Evolutionary conservation across 2,329 filamentous ascomycete genomes (phyloP), one percentile per base, ranked within the genome.

Genomic region (Ophiostoma fasciatum): DNA sequence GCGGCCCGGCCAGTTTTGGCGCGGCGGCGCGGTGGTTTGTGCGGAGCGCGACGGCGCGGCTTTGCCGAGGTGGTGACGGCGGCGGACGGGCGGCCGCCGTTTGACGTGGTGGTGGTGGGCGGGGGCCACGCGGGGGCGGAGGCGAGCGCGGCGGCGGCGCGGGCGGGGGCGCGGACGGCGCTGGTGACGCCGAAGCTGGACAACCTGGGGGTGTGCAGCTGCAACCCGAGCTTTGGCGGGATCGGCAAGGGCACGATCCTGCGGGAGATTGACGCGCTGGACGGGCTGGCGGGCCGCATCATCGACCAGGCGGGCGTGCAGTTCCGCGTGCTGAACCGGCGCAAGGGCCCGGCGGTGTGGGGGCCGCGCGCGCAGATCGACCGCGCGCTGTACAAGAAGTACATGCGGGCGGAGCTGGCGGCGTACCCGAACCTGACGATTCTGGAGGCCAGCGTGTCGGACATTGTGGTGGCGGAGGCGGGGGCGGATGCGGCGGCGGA

Each of bases 171-270:
- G 33, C 76, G 78, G 49, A 96, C 90, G 28, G 88, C 81, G 2
- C 71, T 98, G 46, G 68, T 98, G 33, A 98, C 90, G 2, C 90
- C 88, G 3, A 84, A 81, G 41, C 58, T 83, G 39, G 78, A 87
- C 40, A 94, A 94, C 48, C 75, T 96, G 15, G 88, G 88, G 37
- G 83, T 90, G 21, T 96, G 88, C 61, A 94, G 87, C 25, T 96
- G 88, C 61, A 96, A 96, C 54, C 88, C 88, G 2, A 93, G 84
- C 45, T 93, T 98, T 52, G 90, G 90, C 27, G 90, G 90, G n/a
- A 96, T 98, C 48, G 90, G 90, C 30, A 98, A 98, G 55, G 90
- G 90, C 13, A 96, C 83, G 9, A 94, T 98, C 64, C 64, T 98
- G 34, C 78, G 88, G 28, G 90, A 98, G 58, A 78, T 98, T 22